Percentiles rank a stretch among this genome's conserved stretches.
Conservation (phyloP, 2,329 filamentous ascomycete species). For the Pyrenochaeta sp. region DNA sequence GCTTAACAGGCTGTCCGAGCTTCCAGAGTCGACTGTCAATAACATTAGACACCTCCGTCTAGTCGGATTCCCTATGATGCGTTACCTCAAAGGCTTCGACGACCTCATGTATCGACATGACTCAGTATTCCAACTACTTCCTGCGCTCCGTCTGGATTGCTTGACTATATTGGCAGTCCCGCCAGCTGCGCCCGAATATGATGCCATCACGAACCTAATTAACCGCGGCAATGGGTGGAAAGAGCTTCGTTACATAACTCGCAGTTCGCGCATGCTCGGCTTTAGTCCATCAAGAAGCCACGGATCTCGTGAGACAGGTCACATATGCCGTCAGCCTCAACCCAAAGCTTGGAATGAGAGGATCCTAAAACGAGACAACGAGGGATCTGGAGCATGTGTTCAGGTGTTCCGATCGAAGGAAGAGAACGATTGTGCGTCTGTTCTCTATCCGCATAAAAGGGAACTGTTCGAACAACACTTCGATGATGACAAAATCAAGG, state of each 20-base stretch:
- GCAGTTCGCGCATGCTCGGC: slow-evolving; percentile 21
- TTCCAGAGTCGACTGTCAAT: slow-evolving; percentile 16
- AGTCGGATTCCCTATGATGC: slow-evolving; percentile 21
- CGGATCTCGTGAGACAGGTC: slow-evolving; percentile 19
- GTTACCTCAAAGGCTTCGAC: slow-evolving; percentile 23
- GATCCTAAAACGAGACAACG: slow-evolving; percentile 11
- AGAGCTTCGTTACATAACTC: slow-evolving; percentile 22
- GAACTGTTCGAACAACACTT: slow-evolving; percentile 15
- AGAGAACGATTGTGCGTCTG: slow-evolving; percentile 12
- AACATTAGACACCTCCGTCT: slow-evolving; percentile 21
- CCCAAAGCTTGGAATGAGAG: slow-evolving; percentile 17
- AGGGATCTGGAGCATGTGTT: slow-evolving; percentile 13
- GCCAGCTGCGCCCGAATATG: slow-evolving; percentile 22
- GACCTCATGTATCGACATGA: slow-evolving; percentile 23
- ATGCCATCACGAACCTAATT: slow-evolving; percentile 18
- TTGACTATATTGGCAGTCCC: slow-evolving; percentile 17
- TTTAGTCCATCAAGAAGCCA: slow-evolving; percentile 20
- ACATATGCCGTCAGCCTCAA: slow-evolving; percentile 20
- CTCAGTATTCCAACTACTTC: slow-evolving; percentile 21
- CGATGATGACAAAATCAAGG: slow-evolving; percentile 9
- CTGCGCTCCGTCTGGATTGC: slow-evolving; percentile 20
- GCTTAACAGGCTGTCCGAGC: slow-evolving; percentile 16
- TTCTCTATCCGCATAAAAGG: slow-evolving; percentile 12
- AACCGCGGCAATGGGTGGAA: slow-evolving; percentile 25
- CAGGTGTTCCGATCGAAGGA: slow-evolving; percentile 17